Percentiles rank a stretch among this genome's conserved stretches.
These are phyloP conservation scores for Penicillium sp. DNA, from an alignment of 2,329 filamentous ascomycete genomes.

Conservation along the genomic window DNA sequence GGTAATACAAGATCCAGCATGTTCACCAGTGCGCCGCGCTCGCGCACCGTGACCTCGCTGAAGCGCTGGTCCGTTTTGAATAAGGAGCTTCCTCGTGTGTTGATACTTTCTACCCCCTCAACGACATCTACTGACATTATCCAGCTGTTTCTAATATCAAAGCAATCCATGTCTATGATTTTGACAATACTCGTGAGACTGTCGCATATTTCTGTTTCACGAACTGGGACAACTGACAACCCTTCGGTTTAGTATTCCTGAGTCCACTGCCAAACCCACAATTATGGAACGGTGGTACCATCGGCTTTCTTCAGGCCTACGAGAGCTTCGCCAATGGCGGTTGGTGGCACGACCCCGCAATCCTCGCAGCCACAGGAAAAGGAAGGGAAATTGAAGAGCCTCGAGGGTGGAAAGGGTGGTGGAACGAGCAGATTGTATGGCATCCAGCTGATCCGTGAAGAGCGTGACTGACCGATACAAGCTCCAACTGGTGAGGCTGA, in stretches of 20 bases:
- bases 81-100: constrained; percentile 63
- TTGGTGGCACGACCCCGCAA: constrained; percentile 93
- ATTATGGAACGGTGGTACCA: constrained; percentile 74
- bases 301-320: constrained; percentile 69
- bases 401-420: constrained; percentile 85
- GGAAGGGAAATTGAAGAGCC: constrained; percentile 76
- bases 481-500: constrained; percentile 69
- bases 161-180: constrained; percentile 89
- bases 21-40: constrained; percentile 21
- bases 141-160: constrained; percentile 63
- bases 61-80: constrained; percentile 78
- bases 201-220: not conserved
- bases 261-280: constrained; percentile 84
- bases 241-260: constrained; percentile 63
- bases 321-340: constrained; percentile 76
- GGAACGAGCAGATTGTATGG: constrained; percentile 83
- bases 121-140: not conserved
- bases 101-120: not conserved
- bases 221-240: not conserved
- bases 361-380: constrained; percentile 79
- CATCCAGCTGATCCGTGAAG: constrained; percentile 1
- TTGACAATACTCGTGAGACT: constrained; percentile 79
- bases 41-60: constrained; percentile 64
- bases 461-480: constrained; percentile 28
- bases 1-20: constrained; percentile 15